phyloP scores from a whole-genome alignment of 345 rosid genomes.

The Pistacia vera region DNA sequence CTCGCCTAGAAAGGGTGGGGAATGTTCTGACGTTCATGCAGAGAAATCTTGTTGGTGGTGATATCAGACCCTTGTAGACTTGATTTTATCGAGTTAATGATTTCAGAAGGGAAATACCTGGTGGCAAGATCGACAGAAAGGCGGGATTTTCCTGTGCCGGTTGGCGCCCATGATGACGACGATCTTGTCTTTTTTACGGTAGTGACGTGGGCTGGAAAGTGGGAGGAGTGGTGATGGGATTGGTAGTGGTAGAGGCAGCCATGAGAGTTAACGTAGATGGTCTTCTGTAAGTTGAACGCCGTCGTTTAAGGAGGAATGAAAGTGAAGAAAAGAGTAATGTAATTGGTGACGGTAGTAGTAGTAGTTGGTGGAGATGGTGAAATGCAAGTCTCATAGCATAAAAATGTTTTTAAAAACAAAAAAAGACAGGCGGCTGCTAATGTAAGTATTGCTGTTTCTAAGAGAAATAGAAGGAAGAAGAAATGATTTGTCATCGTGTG shows the following conservation, averaged over 20 bases:
- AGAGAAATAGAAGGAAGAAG: no score
- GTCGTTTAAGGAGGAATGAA: neutral
- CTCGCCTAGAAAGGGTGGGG: slow-evolving; percentile 80
- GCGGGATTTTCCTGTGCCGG: slow-evolving; percentile 80
- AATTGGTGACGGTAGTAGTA: neutral
- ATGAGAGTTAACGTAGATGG: neutral
- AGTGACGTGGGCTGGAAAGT: slow-evolving; percentile 17
- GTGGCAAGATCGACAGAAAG: slow-evolving; percentile 83
- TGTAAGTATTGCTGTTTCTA: no score
- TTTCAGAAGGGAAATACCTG: slow-evolving; percentile 48
- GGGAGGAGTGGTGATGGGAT: neutral
- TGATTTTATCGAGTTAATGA: slow-evolving; percentile 88
- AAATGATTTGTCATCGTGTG: neutral
- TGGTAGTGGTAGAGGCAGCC: slow-evolving; percentile 22
- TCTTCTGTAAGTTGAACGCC: neutral
- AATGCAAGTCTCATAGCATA: no score
- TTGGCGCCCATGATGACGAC: slow-evolving; percentile 88
- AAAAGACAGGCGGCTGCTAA: no score
- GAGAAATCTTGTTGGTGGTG: slow-evolving; percentile 80
- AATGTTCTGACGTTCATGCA: slow-evolving; percentile 55
- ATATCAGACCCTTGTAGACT: slow-evolving; percentile 69
- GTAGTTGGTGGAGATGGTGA: no score
- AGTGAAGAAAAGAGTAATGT: neutral
- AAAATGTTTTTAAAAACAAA: no score
- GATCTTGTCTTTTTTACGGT: slow-evolving; percentile 49